A percentile compares a stretch with the other conserved stretches of the same genome.
Conservation (phyloP, 257 asterid species). For the Knoxia roxburghii region DNA sequence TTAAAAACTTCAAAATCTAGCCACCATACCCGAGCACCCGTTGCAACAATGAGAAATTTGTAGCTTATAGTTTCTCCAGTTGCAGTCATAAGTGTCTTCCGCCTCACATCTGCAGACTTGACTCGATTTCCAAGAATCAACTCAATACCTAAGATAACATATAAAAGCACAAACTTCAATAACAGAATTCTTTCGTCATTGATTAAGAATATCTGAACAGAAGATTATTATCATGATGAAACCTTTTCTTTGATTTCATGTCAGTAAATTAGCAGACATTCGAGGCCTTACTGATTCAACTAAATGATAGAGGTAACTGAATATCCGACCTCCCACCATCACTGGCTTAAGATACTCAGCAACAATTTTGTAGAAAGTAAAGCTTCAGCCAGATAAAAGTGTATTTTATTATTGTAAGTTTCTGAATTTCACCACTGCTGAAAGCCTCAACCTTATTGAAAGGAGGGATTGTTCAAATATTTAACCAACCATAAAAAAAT, state of each 20-base stretch:
- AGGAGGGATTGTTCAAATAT: too few species aligned
- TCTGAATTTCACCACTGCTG: not conserved
- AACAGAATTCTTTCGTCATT: not conserved
- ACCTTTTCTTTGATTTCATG: not conserved
- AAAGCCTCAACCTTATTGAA: not conserved
- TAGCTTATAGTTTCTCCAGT: slow-evolving; percentile 90
- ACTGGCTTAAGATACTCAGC: not conserved
- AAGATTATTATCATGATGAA: too few species aligned
- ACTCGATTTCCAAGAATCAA: slow-evolving; percentile 82
- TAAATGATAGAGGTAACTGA: not conserved
- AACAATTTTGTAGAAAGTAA: not conserved
- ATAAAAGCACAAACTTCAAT: not conserved
- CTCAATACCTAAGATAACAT: slow-evolving; percentile 54
- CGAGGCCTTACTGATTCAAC: too few species aligned
- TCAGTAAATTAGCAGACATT: not conserved
- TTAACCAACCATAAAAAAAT: too few species aligned
- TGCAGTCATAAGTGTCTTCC: slow-evolving; percentile 74
- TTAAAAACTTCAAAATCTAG: slow-evolving; percentile 18
- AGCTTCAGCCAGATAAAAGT: not conserved
- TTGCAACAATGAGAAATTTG: slow-evolving; percentile 75
- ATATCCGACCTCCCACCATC: not conserved
- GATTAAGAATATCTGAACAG: too few species aligned
- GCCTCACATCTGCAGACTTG: slow-evolving; percentile 73
- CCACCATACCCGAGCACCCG: slow-evolving; percentile 93
- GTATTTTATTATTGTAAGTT: not conserved